Evolutionary conservation across 805 yeast genomes (phyloP).

Genomic region (Candida andamanensis): DNA sequence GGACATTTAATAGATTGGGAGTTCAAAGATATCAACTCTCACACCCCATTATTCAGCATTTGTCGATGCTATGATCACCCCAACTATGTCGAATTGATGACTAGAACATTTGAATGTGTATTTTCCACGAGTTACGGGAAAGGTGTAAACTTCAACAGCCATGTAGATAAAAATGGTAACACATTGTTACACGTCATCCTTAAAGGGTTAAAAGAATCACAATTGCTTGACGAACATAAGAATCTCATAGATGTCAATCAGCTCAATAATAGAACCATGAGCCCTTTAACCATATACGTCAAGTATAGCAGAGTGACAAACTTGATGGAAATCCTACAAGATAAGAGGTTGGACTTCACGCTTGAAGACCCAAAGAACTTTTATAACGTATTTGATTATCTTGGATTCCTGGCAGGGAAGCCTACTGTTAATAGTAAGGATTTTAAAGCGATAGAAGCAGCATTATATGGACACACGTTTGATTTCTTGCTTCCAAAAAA

Average conservation of each 20-base stretch:
- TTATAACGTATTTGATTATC: slow-evolving; percentile 35
- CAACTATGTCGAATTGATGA: slow-evolving; percentile 48
- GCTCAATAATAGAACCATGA: slow-evolving; percentile 50
- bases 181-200: slow-evolving; percentile 70
- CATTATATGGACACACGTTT: slow-evolving; percentile 18
- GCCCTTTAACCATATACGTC: slow-evolving; percentile 69
- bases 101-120: slow-evolving; percentile 41
- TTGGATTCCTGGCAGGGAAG: slow-evolving; percentile 29
- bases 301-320: slow-evolving; percentile 65
- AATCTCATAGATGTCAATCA: slow-evolving; percentile 49
- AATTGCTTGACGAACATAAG: slow-evolving; percentile 19
- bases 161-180: slow-evolving; percentile 69
- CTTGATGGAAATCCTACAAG: slow-evolving; percentile 44
- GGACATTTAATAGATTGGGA: slow-evolving; percentile 70
- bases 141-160: slow-evolving; percentile 49
- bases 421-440: slow-evolving; percentile 13
- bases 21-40: slow-evolving; percentile 54
- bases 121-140: slow-evolving; percentile 28
- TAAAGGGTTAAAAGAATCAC: slow-evolving; percentile 36
- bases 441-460: slow-evolving; percentile 20
- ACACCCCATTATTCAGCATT: slow-evolving; percentile 74
- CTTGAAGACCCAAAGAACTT: slow-evolving; percentile 29
- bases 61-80: slow-evolving; percentile 79
- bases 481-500: slow-evolving; percentile 16
- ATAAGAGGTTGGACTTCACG: slow-evolving; percentile 39